Evolutionary conservation across 176 grass and related monocot species (phyloP), one percentile per base, ranked within the genome.

Genomic region (Oryza rufipogon): DNA sequence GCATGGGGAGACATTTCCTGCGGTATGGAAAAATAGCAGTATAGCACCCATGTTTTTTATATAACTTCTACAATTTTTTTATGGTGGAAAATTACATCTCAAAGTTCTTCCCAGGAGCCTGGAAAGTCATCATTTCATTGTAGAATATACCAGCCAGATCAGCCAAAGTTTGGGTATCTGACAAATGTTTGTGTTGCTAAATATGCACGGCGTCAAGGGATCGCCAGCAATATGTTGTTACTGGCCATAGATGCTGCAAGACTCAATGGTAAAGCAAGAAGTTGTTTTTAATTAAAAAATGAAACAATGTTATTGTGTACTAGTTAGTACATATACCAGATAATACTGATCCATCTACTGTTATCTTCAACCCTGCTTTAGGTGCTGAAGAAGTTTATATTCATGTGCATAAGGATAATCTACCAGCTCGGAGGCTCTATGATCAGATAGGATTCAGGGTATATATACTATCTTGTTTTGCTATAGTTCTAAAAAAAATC

Each of bases 171-270:
- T 90, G 93, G 83, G 13, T 95, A 95, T 79, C 20, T 92, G 17
- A 79, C 93, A 83, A 95, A 95, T 66, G 72, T 95, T 46, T 95
- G 93, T 3, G 93, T 95, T 90, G 85, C 90, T 61, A 95, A 92
- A 68, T 86, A 86, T 86, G 88, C 83, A 73, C 86, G 93, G 7
- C 93, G 90, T 28, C 82, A 92, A 86, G 85, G 93, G 78, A 92
- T 95, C 61, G 93, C 88, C 34, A 92, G 85, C 76, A 95, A 92
- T 80, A 84, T 95, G 93, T 49, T 95, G 36, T 78, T 92, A 66
- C 88, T 92, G 64, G 90, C 93, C 64, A 83, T 90, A 81, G 88
- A 95, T 73, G 83, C 88, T 52, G 88, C 93, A 42, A 90, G 46
- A 74, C 66, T 87, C 58, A 83, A 86, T 88, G 93, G 93, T 95